Percentiles rank a stretch among this genome's conserved stretches.
Evolutionary conservation across 768 basidiomycete species (phyloP).

Genomic region (Amyloporia xantha): DNA sequence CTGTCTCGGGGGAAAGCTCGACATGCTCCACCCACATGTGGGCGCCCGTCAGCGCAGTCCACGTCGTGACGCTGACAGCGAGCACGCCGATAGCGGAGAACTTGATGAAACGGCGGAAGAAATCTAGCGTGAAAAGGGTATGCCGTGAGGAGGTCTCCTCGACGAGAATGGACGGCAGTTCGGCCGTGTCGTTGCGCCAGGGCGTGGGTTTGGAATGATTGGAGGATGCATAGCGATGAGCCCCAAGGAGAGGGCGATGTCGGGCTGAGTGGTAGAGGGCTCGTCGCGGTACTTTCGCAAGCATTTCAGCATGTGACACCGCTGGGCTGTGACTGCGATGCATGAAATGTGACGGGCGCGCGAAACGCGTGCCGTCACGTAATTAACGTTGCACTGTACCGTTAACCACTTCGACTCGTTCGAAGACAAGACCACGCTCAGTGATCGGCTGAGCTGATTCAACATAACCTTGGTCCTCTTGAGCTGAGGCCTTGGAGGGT

Average conservation of each 20-base stretch:
- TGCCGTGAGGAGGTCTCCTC: constrained; percentile 29
- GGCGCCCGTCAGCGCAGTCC: constrained; percentile 44
- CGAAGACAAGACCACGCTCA: too few relatives aligned
- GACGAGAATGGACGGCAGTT: constrained; percentile 9
- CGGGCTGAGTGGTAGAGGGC: neutral
- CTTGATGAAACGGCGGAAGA: constrained; percentile 43
- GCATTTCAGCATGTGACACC: constrained; percentile 16
- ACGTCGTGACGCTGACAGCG: constrained; percentile 37
- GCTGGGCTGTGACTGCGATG: constrained; percentile 1
- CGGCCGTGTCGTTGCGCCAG: neutral
- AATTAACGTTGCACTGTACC: too few relatives aligned
- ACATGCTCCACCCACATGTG: constrained; percentile 63
- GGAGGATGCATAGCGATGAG: constrained; percentile 9
- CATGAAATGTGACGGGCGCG: neutral
- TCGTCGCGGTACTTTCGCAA: constrained; percentile 14
- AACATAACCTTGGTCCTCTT: too few relatives aligned
- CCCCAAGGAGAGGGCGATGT: neutral
- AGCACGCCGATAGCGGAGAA: constrained; percentile 41
- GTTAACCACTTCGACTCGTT: too few relatives aligned
- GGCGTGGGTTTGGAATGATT: constrained; percentile 4
- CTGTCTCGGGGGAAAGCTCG: constrained; percentile 39
- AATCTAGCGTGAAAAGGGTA: constrained; percentile 34
- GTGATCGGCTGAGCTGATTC: too few relatives aligned
- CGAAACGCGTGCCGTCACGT: neutral
- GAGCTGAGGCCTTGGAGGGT: too few relatives aligned